Base-by-base conservation (phyloP, 2,329 filamentous ascomycete genomes). In the Fusarium veterinarium region DNA sequence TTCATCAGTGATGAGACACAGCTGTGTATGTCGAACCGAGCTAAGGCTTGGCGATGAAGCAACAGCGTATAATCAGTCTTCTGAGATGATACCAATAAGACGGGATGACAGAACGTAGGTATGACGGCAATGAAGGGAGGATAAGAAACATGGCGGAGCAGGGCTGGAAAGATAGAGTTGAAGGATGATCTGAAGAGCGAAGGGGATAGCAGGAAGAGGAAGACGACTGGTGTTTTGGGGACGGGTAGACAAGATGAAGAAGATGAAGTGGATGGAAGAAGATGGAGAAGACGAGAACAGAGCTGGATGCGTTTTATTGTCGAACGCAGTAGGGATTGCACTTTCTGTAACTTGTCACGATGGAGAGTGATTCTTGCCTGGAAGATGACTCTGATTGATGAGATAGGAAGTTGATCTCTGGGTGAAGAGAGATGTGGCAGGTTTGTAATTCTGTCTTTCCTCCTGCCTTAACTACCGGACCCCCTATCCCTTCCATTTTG, bases 1-100 rank as follows among this genome's bases (percentile, higher is more conserved):
- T 10, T 61, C 44, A 61, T 61, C 60, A 44, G 56, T 61, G 56
- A 64, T 64, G 44, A 64, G 44, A 61, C 40, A 33, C 2, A 44
- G 38, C 60, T 64, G 56, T 20, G 31, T 44, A 51, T 52, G 11
- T 61, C 38, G 45, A 44, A 44, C 45, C 38, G 38, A 10, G 45
- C 56, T 19, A 2, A 61, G 56, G 56, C 56, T 52, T 64, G 57
- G 19, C 38, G 57, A 64, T 13, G 61, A 62, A 52, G 38, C n/a
- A 52, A 51, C 25, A 52, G 45, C 61, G 12, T 40, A 64, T 14
- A 25, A 25, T 25, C 25, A 64, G 44, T 61, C 31, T 28, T 64
- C 57, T 64, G 45, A 64, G 57, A 62, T 62, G 56, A 61, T 61
- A 8, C 9, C 8, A 17, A 31, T 12, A 55, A 23, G 8, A 35